Conservation (phyloP, 1,139 yeast genomes). For the Blastobotrys niveus region DNA sequence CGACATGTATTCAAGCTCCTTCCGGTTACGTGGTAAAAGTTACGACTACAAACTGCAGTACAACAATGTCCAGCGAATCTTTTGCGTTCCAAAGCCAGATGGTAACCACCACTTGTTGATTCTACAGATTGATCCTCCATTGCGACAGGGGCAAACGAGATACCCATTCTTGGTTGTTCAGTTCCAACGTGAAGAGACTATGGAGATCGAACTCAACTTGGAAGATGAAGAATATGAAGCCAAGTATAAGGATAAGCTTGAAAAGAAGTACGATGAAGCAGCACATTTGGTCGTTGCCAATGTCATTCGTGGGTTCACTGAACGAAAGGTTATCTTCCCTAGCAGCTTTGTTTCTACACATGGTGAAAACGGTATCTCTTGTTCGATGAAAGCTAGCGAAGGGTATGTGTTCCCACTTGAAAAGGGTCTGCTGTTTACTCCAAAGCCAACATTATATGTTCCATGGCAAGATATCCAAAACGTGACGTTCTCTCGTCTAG, state of each 20-base stretch:
- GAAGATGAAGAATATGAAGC: conserved; percentile 74
- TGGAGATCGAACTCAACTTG: conserved; percentile 82
- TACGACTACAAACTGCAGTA: conserved; percentile 95
- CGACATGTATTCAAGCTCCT: conserved; percentile 82
- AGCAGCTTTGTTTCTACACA: conserved; percentile 69
- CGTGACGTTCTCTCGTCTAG: conserved; percentile 84
- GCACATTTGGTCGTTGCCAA: conserved; percentile 87
- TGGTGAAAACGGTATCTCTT: conserved; percentile 74
- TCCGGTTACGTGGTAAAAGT: conserved; percentile 94
- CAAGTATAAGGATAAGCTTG: conserved; percentile 72
- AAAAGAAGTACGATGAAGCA: conserved; percentile 68
- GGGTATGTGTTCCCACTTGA: conserved; percentile 90
- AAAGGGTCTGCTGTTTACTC: conserved; percentile 81
- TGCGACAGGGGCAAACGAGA: conserved; percentile 91
- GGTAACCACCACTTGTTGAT: conserved; percentile 84
- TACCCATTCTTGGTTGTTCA: conserved; percentile 90
- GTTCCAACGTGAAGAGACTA: conserved; percentile 82
- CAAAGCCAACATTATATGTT: conserved; percentile 89
- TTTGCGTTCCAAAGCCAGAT: conserved; percentile 90
- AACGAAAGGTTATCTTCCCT: conserved; percentile 77
- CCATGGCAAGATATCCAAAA: conserved; percentile 76
- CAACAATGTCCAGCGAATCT: conserved; percentile 82
- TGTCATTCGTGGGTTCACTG: conserved; percentile 85
- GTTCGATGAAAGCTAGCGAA: conserved; percentile 92
- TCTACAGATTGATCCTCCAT: conserved; percentile 90